Evolutionary conservation across 1,284 basidiomycete species (phyloP), one percentile per base, ranked within the genome.

Genomic region (Ustilago loliicola): DNA sequence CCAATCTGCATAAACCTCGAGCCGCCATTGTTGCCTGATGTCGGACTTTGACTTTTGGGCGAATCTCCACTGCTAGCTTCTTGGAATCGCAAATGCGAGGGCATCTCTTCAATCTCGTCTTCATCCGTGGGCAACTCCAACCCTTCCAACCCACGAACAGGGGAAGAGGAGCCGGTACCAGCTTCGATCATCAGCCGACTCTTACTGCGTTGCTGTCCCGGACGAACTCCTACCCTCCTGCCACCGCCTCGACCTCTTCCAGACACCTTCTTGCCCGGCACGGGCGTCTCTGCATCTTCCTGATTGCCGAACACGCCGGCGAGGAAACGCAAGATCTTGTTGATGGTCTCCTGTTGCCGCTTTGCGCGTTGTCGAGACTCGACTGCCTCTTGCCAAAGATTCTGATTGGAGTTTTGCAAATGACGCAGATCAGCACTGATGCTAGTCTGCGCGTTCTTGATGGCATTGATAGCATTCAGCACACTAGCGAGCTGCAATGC

Each of bases 271-370:
- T 73, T 73, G 25, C 66, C 67, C 8, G 25, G 29, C 1, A 64
- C 63, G 0, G 66, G 70, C 19, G 64, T 53, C 38, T 71, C 71
- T 21, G 56, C 52, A 19, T 79, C 77, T 8, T 88, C 87, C 57
- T 89, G 89, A 51, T 89, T 89, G 2, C 95, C 95, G 87, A 98
- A 98, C 2, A 98, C 92, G 30, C 94, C 92, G 21, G 95, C 95
- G 57, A 99, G 88, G 87, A 99, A 98, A 70, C 94, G 93, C 73
- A 99, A 89, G 74, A 99, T 98, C 66, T 94, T 90, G 85, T 97
- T 95, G 84, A 98, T 95, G n/a, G 95, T 98, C 86, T 98, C 96
- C 83, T 97, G 93, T 80, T 97, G 95, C 82, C 94, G 94, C 83
- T 94, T 92, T 83, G 95, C 92, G 66, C 92, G 90, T 78, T 93